Evolutionary conservation across 2,329 filamentous ascomycete species (phyloP).

Genomic region (Lachnellula hyalina): DNA sequence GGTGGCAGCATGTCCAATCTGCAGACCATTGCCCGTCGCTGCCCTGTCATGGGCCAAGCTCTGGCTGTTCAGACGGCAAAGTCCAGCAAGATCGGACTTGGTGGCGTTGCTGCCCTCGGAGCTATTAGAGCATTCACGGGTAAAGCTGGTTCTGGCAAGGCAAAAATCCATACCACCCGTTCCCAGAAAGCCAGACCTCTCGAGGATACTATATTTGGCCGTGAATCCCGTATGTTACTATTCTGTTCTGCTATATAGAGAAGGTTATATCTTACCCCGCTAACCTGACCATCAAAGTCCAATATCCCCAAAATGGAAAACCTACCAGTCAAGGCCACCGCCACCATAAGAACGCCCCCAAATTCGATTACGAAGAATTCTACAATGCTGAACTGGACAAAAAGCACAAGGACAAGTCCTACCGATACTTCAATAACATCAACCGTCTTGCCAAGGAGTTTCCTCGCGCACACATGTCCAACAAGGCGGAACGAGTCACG

Average conservation of each 20-base stretch:
- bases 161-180: slow-evolving; percentile 75
- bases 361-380: slow-evolving; percentile 88
- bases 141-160: slow-evolving; percentile 53
- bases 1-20: slow-evolving; percentile 96
- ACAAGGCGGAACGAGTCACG: slow-evolving; percentile 77
- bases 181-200: slow-evolving; percentile 73
- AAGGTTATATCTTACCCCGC: slow-evolving; percentile 11
- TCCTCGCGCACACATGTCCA: slow-evolving; percentile 85
- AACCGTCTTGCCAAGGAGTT: slow-evolving; percentile 96
- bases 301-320: slow-evolving; percentile 22
- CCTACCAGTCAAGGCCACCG: slow-evolving; percentile 17
- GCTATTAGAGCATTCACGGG: slow-evolving; percentile 48
- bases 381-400: slow-evolving; percentile 87
- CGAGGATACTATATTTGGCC: slow-evolving; percentile 48
- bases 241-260: slow-evolving; percentile 28
- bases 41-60: slow-evolving; percentile 98
- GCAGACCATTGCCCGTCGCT: slow-evolving; percentile 88
- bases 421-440: slow-evolving; percentile 99
- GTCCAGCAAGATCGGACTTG: slow-evolving; percentile 39
- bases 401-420: slow-evolving; percentile 99
- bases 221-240: slow-evolving; percentile 46
- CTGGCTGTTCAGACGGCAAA: slow-evolving; percentile 76
- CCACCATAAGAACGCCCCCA: slow-evolving; percentile 38
- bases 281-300: slow-evolving; percentile 17
- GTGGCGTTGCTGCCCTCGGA: slow-evolving; percentile 40